phyloP scores from a whole-genome alignment of 2,329 filamentous ascomycete species.

The Cryphonectria naterciae region DNA sequence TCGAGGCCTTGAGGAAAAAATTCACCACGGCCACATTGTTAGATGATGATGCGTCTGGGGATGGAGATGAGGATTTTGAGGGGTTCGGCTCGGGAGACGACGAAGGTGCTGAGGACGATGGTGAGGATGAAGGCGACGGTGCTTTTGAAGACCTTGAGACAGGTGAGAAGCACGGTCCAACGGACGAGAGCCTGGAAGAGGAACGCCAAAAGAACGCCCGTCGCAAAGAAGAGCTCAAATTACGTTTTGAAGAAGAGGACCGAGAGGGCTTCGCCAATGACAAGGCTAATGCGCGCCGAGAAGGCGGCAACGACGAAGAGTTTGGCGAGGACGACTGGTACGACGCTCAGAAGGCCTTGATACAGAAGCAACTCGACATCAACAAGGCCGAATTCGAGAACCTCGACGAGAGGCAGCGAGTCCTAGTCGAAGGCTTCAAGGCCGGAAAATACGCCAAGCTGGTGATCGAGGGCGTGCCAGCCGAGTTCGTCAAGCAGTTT shows the following conservation, averaged over 20 bases:
- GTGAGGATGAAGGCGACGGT: slow-evolving; percentile 57
- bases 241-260: slow-evolving; percentile 96
- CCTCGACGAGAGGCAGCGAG: slow-evolving; percentile 81
- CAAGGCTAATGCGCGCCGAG: slow-evolving; percentile 75
- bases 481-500: slow-evolving; percentile 86
- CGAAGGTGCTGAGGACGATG: slow-evolving; percentile 50
- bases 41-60: slow-evolving; percentile 51
- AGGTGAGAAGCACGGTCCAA: slow-evolving; percentile 60
- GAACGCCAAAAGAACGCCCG: slow-evolving; percentile 90
- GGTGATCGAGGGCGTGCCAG: slow-evolving; percentile 84
- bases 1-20: slow-evolving; percentile 73
- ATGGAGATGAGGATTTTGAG: slow-evolving; percentile 46
- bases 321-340: slow-evolving; percentile 99
- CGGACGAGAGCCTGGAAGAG: slow-evolving; percentile 68
- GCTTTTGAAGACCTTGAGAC: slow-evolving; percentile 75
- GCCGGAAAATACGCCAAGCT: slow-evolving; percentile 94
- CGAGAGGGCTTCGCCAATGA: slow-evolving; percentile 94
- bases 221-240: slow-evolving; percentile 90
- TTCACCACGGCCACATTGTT: slow-evolving; percentile 74
- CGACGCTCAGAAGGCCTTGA: slow-evolving; percentile 89
- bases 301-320: slow-evolving; percentile 71
- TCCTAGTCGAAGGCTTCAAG: slow-evolving; percentile 85
- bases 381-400: slow-evolving; percentile 91
- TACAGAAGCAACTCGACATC: slow-evolving; percentile 96
- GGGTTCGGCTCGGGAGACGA: slow-evolving; percentile 38